A percentile compares a stretch with the other conserved stretches of the same genome.
phyloP scores from a whole-genome alignment of 257 asterid species.

The Solanum lycopersicoides region DNA sequence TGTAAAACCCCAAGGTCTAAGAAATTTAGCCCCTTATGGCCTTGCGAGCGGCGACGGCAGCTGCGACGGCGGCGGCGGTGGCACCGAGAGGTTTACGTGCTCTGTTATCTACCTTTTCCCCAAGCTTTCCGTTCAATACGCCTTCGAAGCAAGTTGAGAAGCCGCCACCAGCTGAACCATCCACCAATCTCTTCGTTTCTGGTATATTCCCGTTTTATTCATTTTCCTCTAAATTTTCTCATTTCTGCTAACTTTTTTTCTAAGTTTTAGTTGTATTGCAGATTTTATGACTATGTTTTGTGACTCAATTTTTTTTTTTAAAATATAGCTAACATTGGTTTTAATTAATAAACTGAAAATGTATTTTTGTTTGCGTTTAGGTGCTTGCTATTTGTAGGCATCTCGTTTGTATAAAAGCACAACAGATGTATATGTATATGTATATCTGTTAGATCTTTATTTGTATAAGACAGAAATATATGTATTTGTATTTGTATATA shows the following conservation, averaged over 20 bases:
- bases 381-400: neutral
- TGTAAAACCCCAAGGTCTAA: slow-evolving; percentile 1
- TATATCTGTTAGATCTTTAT: too few species aligned
- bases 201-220: slow-evolving; percentile 13
- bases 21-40: slow-evolving; percentile 19
- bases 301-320: neutral
- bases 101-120: slow-evolving; percentile 25
- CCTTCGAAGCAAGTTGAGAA: slow-evolving; percentile 38
- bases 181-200: slow-evolving; percentile 75
- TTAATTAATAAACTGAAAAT: neutral
- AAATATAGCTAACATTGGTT: neutral
- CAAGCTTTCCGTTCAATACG: slow-evolving; percentile 37
- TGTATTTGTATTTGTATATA: too few species aligned
- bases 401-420: too few species aligned
- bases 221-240: neutral
- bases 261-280: neutral
- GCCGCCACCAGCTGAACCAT: slow-evolving; percentile 77
- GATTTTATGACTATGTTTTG: neutral
- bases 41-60: slow-evolving; percentile 40
- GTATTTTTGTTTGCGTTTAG: neutral
- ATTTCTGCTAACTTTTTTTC: neutral
- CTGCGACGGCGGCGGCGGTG: neutral
- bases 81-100: slow-evolving; percentile 34
- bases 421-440: too few species aligned
- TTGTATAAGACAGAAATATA: too few species aligned